phyloP scores from a whole-genome alignment of 176 grass and related monocot genomes.

The bread wheat (Triticum aestivum) region IWGSC_CS_RefSeq_v2.1 NC_057803.1:80138906-80139405 shows the following conservation, averaged over 20 bases:
- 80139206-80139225: slow-evolving; percentile 16
- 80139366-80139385: neutral
- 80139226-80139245: neutral
- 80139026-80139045: neutral
- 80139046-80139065: slow-evolving; percentile 50
- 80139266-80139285: slow-evolving; percentile 10
- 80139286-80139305: neutral
- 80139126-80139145: slow-evolving; percentile 48
- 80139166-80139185: slow-evolving; percentile 29
- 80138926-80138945: slow-evolving; percentile 25
- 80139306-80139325: neutral
- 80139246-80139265: neutral
- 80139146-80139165: slow-evolving; percentile 17
- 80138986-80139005: slow-evolving; percentile 35
- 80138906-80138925: neutral
- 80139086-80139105: slow-evolving; percentile 2
- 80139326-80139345: neutral
- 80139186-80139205: slow-evolving; percentile 38
- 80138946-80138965: slow-evolving; percentile 22
- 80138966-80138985: neutral
- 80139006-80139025: neutral
- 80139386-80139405: slow-evolving; percentile 73
- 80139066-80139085: slow-evolving; percentile 16
- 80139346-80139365: neutral
- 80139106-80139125: slow-evolving; percentile 21